A percentile compares a stretch with the other conserved stretches of the same genome.
Evolutionary conservation across 148 eudicot species (phyloP).

Genomic region (Bassia scoparia): DNA sequence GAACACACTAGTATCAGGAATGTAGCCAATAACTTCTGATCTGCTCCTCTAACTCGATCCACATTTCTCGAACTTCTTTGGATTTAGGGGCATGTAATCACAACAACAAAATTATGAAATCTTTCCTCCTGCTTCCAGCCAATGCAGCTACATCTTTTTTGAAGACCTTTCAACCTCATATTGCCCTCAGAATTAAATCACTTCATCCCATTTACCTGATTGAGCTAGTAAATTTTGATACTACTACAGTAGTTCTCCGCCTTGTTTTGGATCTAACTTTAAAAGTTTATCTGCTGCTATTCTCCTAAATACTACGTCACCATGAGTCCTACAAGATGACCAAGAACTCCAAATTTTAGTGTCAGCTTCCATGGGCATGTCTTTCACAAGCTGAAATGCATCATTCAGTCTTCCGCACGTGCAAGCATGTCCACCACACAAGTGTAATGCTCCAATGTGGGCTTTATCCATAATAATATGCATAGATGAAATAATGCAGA

Average conservation of each 20-base stretch:
- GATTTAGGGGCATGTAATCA: slow-evolving; percentile 29
- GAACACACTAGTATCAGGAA: slow-evolving; percentile 42
- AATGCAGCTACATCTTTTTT: slow-evolving; percentile 52
- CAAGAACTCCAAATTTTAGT: slow-evolving; percentile 58
- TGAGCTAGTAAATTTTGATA: slow-evolving; percentile 55
- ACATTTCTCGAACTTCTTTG: slow-evolving; percentile 25
- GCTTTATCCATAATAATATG: slow-evolving; percentile 41
- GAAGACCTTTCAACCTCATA: slow-evolving; percentile 46
- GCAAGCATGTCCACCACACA: slow-evolving; percentile 70
- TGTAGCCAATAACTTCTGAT: slow-evolving; percentile 23
- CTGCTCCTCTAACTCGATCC: slow-evolving; percentile 41
- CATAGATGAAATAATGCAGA: slow-evolving; percentile 45
- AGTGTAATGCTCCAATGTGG: slow-evolving; percentile 60
- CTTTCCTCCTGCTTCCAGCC: slow-evolving; percentile 53
- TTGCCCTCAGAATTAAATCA: slow-evolving; percentile 41
- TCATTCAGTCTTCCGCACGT: slow-evolving; percentile 51
- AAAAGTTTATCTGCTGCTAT: slow-evolving; percentile 46
- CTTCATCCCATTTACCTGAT: slow-evolving; percentile 57
- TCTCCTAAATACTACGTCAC: slow-evolving; percentile 38
- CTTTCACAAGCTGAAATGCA: slow-evolving; percentile 42
- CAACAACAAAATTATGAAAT: slow-evolving; percentile 40
- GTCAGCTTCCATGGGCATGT: slow-evolving; percentile 57
- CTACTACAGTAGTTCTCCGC: slow-evolving; percentile 46
- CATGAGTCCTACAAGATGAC: slow-evolving; percentile 47
- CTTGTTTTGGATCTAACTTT: slow-evolving; percentile 39